These are phyloP conservation scores for Trypanosoma melophagium DNA, from an alignment of 208 protist species.

Conservation along the genomic window DNA sequence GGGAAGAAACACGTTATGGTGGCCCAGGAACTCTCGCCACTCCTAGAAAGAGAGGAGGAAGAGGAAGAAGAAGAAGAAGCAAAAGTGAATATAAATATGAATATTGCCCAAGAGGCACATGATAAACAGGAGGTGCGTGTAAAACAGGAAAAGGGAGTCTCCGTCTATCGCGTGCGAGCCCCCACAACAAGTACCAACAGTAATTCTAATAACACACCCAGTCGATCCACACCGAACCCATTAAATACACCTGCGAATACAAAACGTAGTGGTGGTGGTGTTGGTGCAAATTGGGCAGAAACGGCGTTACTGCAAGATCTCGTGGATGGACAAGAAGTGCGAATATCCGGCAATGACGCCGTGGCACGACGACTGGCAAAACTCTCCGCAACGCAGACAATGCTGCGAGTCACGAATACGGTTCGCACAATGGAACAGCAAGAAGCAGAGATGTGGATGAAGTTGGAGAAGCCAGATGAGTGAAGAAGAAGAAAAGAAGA, in stretches of 20 bases:
- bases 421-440: slow-evolving; percentile 38
- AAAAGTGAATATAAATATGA: not conserved
- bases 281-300: slow-evolving; percentile 22
- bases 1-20: slow-evolving; percentile 61
- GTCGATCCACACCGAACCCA: not conserved
- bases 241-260: not conserved
- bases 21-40: slow-evolving; percentile 33
- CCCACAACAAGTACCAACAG: slow-evolving; percentile 20
- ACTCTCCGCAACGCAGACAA: slow-evolving; percentile 41
- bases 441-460: slow-evolving; percentile 32
- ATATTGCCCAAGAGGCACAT: not conserved
- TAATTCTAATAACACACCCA: not conserved
- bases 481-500: not conserved
- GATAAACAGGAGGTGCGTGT: slow-evolving; percentile 7
- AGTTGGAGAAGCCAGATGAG: slow-evolving; percentile 22
- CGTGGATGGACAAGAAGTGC: slow-evolving; percentile 51
- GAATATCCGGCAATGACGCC: slow-evolving; percentile 38
- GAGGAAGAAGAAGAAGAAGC: not conserved
- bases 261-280: slow-evolving; percentile 22
- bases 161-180: slow-evolving; percentile 8
- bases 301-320: slow-evolving; percentile 52
- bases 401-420: slow-evolving; percentile 46
- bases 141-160: not conserved
- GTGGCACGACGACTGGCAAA: slow-evolving; percentile 53
- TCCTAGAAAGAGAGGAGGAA: slow-evolving; percentile 13